These are phyloP conservation scores for Pseudogymnoascus sp. DNA, from an alignment of 2,329 filamentous ascomycete genomes.

Conservation along the genomic window DNA sequence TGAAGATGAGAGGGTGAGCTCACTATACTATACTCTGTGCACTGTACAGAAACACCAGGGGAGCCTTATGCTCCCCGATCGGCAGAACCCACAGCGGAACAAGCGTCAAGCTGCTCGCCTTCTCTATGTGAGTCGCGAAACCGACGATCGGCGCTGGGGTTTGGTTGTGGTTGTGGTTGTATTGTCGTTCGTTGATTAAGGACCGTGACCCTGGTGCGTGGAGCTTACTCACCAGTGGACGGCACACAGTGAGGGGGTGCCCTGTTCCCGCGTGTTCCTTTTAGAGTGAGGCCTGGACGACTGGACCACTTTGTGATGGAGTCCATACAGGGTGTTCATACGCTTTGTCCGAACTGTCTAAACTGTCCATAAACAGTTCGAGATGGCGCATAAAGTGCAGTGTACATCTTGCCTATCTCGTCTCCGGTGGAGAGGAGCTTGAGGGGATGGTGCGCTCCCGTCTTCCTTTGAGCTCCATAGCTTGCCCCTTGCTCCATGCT, in stretches of 20 bases:
- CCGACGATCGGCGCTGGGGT: background rate
- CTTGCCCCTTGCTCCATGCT: conserved; percentile 2
- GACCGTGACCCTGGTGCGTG: background rate
- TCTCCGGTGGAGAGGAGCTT: background rate
- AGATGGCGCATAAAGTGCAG: background rate
- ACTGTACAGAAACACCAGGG: background rate
- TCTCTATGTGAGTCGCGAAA: background rate
- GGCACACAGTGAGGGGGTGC: conserved; percentile 1
- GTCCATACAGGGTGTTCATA: background rate
- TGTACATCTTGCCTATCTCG: conserved; percentile 6
- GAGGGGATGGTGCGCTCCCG: background rate
- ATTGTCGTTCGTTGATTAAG: conserved; percentile 4
- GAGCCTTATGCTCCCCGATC: background rate
- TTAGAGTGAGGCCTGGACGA: conserved; percentile 2
- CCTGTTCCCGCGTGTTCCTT: conserved; percentile 7
- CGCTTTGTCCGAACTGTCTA: background rate
- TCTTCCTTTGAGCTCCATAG: conserved; percentile 4
- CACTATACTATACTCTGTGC: background rate
- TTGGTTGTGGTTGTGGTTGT: background rate
- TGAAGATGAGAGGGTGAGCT: background rate
- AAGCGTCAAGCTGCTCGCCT: background rate
- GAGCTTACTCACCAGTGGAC: background rate
- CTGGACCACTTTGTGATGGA: background rate
- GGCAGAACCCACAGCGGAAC: background rate
- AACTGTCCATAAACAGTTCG: background rate